Base-by-base conservation (phyloP, 139 green algal species). In the Chlamydomonas applanata region DNA sequence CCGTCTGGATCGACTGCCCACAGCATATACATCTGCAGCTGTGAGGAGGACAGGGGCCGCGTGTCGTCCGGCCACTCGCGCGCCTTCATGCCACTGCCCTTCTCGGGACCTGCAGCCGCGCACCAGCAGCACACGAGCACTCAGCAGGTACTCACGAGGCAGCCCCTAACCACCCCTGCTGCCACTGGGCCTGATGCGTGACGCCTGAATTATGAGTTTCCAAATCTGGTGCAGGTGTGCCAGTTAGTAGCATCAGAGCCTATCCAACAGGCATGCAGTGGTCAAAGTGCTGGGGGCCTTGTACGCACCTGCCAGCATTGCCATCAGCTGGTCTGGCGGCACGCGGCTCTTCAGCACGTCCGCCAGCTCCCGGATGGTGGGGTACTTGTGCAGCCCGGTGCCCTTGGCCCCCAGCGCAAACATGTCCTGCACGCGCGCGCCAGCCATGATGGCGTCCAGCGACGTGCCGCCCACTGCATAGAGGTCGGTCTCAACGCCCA, bases 1-100 rank as follows among this genome's bases (percentile, higher is more conserved):
- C 29, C 27, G 61, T 69, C 61, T 25, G 61, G 61, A 22, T 69
- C 61, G 5, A 29, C 17, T 22, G 27, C 17, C 27, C 27, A 36
- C 4, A 69, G 29, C 30, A 22, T 69, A 22, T 69, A 69, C 61
- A 69, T 69, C 20, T 69, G 61, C 27, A 69, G 27, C 61, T 69
- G 61, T 13, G 16, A 45, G 61, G 20, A 69, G 16, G 61, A 46
- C 4, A 44, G 27, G 29, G 61, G 61, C 22, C 61, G 61, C 61
- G 40, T 25, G 29, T 36, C 29, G 9, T 46, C 61, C 7, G 61
- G 27, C 61, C 61, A 69, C 14, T 36, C 29, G 5, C 27, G 29
- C 5, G 27, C 14, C 5, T 13, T 11, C 16, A 69, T 36, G 7
- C 61, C 61, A 29, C 20, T 25, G 61, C 27, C 29, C 14, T 5